Base-by-base conservation (phyloP, 73 alveolate species). In the Stentor coeruleus region DNA sequence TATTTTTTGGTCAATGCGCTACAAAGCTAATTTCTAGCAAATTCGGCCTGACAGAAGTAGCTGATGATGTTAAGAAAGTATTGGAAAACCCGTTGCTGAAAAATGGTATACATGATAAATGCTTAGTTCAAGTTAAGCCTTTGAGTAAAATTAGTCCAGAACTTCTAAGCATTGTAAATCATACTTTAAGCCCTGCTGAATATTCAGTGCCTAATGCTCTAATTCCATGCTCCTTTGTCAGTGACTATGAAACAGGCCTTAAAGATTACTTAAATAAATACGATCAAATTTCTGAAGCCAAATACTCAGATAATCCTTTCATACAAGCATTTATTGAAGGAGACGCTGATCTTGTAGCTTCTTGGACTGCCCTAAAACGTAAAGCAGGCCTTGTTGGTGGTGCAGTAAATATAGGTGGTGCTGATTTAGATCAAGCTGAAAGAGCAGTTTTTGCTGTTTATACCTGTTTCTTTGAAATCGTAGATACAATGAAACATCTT, bases 381-480 rank as follows among this genome's bases (percentile, higher is more conserved):
- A 66, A 66, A 33, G 0, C 79, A 66, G 79, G 79, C 1, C 26
- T 66, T 1, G 33, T 33, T 0, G 79, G 79, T 15, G n/a, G n/a
- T 0, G 42, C 36, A 28, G 14, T 31, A 33, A 66, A 66, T 66
- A 66, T 66, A 20, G 79, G 79, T 66, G 79, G 79, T 28, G 39
- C 36, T 66, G 79, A 66, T 11, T 20, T 66, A 40, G 79, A 66
- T 31, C 79, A 66, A 33, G 79, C 79, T 26, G 79, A 66, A 66
- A 66, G 79, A 66, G 79, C 79, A 0, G 33, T 66, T 66, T 66
- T 66, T 66, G 79, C 79, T 66, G 41, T 66, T 66, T 66, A 66
- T 66, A 26, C 37, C 39, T 20, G 49, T 28, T 66, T 66, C 33
- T 66, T 20, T 31, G 79, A 66, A 66, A 31, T 31, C 11, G 37